Base-by-base conservation (phyloP, 2,329 filamentous ascomycete genomes). In the Beauveria varroae region DNA sequence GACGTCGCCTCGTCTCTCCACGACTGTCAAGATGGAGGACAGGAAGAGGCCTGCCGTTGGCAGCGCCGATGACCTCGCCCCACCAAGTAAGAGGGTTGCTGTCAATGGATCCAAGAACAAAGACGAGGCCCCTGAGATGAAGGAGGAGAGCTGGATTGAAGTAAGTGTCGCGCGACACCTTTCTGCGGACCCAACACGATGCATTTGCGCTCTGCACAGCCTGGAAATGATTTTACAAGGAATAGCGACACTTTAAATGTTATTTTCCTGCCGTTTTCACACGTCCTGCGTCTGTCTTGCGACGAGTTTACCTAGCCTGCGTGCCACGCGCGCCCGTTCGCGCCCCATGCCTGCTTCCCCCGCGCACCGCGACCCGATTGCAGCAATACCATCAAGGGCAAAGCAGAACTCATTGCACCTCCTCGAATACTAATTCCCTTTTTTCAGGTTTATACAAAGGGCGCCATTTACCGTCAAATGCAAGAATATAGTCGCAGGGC, bases 11-110 rank as follows among this genome's bases (percentile, higher is more conserved):
- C 85, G 86, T 84, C 86, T 89, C 81, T 88, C 91, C 80, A 87
- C 87, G 83, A 83, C 90, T 79, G 81, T 86, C 81, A 96, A 95
- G 85, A 99, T 98, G 93, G 95, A 99, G 84, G 95, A 98, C 82
- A 91, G 95, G 85, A 99, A 99, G 85, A 87, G 95, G 85, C 89
- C 92, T 73, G 90, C 92, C 73, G 84, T 89, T 69, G 83, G 85
- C 76, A 89, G 88, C 73, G 80, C 85, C 71, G 90, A 95, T 75
- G 91, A 97, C 68, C 81, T 90, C 71, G 90, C 89, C 67, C 93
- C 93, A 67, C 93, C 93, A 24, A 89, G 87, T 72, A 99, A 98
- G 82, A 89, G 92, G 77, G 90, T 96, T 75, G 90, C 91, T 61
- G 84, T 93, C 67, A 97, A 96, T 81, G 92, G 92, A 65, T 81